Conservation (phyloP, 768 basidiomycete genomes). For the Tricholoma furcatifolium region DNA sequence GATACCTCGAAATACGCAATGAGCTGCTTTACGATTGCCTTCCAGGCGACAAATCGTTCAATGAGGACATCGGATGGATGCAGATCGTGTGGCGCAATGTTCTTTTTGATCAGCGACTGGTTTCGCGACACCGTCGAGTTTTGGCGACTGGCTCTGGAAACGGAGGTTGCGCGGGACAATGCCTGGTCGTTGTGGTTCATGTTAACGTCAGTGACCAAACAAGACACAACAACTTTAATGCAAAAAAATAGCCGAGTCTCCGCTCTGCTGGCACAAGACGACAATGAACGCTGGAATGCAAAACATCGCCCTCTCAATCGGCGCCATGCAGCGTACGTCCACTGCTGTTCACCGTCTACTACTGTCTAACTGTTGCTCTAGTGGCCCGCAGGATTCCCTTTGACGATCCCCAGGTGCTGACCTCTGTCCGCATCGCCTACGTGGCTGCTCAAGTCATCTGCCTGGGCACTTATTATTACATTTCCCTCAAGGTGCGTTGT, state of each 20-base stretch:
- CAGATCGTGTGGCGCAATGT: constrained; percentile 85
- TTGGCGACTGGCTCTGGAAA: constrained; percentile 61
- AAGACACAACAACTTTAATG: too few species aligned
- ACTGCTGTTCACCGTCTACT: background rate
- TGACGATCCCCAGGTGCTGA: constrained; percentile 80
- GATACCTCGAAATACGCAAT: constrained; percentile 82
- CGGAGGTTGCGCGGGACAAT: constrained; percentile 68
- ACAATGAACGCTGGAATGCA: constrained; percentile 73
- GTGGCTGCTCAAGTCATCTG: constrained; percentile 69
- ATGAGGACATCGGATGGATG: constrained; percentile 95
- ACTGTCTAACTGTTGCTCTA: constrained; percentile 27
- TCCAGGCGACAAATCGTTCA: constrained; percentile 93
- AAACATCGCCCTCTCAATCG: constrained; percentile 88
- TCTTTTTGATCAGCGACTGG: constrained; percentile 93
- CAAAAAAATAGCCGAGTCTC: constrained; percentile 2
- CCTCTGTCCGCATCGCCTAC: constrained; percentile 84
- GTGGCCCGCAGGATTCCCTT: constrained; percentile 92
- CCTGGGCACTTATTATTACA: constrained; percentile 77
- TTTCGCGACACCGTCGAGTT: constrained; percentile 75
- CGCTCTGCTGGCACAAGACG: constrained; percentile 1
- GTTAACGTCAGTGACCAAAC: constrained; percentile 3
- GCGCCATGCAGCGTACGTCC: constrained; percentile 81
- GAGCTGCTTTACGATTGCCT: constrained; percentile 94
- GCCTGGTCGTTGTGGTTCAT: constrained; percentile 41
- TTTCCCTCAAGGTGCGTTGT: constrained; percentile 71